These are phyloP conservation scores for Podospora comata DNA, from an alignment of 495 filamentous ascomycete species.

Conservation along the genomic window DNA sequence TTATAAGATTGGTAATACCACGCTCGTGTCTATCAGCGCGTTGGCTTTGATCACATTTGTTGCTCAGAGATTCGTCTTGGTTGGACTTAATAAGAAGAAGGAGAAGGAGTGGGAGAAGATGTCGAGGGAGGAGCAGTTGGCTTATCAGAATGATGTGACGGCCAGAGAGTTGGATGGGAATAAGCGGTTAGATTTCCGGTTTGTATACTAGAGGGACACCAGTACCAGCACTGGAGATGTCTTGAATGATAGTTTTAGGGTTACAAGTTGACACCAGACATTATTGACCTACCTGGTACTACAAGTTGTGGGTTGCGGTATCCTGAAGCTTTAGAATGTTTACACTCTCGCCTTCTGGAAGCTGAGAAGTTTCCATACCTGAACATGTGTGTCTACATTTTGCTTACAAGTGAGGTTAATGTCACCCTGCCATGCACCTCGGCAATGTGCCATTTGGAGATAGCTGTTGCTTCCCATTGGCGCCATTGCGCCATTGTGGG, in stretches of 20 bases:
- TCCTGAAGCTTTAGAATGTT: too few species aligned
- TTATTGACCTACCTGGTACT: too few species aligned
- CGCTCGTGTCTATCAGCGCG: conserved; percentile 54
- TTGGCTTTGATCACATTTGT: conserved; percentile 57
- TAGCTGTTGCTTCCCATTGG: not conserved
- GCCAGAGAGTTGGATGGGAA: conserved; percentile 63
- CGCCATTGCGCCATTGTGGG: conserved; percentile 11
- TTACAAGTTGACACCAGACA: too few species aligned
- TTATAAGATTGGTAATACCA: conserved; percentile 64
- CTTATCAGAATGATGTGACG: conserved; percentile 58
- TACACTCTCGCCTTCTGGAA: too few species aligned
- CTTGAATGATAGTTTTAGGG: too few species aligned
- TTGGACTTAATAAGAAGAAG: conserved; percentile 52
- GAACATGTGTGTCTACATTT: too few species aligned
- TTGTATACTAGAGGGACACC: conserved; percentile 29
- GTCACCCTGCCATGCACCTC: not conserved
- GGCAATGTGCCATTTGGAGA: not conserved
- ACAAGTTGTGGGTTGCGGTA: too few species aligned
- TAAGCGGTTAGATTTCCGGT: conserved; percentile 62
- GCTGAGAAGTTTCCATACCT: too few species aligned
- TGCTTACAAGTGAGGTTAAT: not conserved
- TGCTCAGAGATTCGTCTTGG: conserved; percentile 59
- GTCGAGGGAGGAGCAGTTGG: conserved; percentile 56
- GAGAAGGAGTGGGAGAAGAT: conserved; percentile 51
- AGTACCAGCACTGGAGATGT: too few species aligned